These are phyloP conservation scores for Fonsecaea pugnacius DNA, from an alignment of 2,329 filamentous ascomycete genomes.

Conservation along the genomic window DNA sequence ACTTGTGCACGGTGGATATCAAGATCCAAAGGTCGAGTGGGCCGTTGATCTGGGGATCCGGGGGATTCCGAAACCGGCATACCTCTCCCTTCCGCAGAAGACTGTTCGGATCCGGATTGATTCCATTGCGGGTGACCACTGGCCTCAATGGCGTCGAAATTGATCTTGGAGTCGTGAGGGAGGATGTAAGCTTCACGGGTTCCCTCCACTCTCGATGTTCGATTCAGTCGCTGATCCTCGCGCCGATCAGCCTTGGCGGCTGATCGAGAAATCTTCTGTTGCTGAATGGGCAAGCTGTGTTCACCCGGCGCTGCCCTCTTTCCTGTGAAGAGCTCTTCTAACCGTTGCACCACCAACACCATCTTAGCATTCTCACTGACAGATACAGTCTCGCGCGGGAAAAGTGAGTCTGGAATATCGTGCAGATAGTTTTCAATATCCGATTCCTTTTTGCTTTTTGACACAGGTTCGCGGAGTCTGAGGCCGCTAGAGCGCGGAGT, in stretches of 20 bases:
- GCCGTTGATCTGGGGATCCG: conserved; percentile 68
- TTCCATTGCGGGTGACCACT: background rate
- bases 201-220: conserved; percentile 40
- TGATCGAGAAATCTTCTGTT: conserved; percentile 62
- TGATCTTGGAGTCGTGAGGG: conserved; percentile 38
- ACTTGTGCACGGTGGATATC: conserved; percentile 78
- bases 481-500: conserved; percentile 14
- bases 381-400: conserved; percentile 60
- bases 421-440: conserved; percentile 72
- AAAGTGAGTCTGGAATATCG: conserved; percentile 71
- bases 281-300: conserved; percentile 58
- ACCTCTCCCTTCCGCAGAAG: conserved; percentile 15
- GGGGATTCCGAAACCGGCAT: conserved; percentile 22
- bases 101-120: conserved; percentile 12
- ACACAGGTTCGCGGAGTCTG: conserved; percentile 16
- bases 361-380: conserved; percentile 77
- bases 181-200: conserved; percentile 50
- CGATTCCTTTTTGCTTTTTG: conserved; percentile 49
- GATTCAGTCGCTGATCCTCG: conserved; percentile 34
- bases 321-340: conserved; percentile 83
- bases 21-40: conserved; percentile 75
- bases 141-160: conserved; percentile 26
- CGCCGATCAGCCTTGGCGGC: conserved; percentile 49
- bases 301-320: conserved; percentile 55
- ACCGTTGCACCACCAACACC: conserved; percentile 72